Base-by-base conservation (phyloP, 352 stramenopile genomes). In the Plasmopara halstedii region DNA sequence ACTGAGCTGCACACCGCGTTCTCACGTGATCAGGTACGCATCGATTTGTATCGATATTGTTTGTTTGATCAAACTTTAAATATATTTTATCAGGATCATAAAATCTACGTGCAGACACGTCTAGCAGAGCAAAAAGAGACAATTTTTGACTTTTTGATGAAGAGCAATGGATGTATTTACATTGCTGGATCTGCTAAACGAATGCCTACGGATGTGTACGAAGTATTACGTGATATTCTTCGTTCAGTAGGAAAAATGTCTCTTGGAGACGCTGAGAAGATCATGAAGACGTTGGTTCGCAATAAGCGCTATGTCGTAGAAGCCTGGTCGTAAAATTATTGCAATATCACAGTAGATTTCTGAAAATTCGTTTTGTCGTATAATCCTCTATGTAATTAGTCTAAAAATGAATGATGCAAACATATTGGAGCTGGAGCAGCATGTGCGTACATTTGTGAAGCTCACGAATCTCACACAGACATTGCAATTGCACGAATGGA, bases 21-120 rank as follows among this genome's bases (percentile, higher is more conserved):
- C 50, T 97, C 88, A 8, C 83, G 89, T 20, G 84, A 96, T 29
- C 76, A 93, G 58, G 74, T 86, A 55, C 20, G 36, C 25, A 14
- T 2, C 20, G 44, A 9, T 14, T 42, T 11, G 20, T 46, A 18
- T n/a, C n/a, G 9, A 0, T n/a, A 23, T n/a, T 40, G 11, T 2
- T 33, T 25, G 27, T 21, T 25, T 36, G 13, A 34, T 41, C 19
- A 50, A 21, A 42, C 23, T 9, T 20, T 10, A 4, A 1, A 21
- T 9, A 19, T 25, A 25, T 6, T 23, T 34, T 34, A 14, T 19
- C 23, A 88, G 72, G 58, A 66, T 21, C 57, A 87, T 45, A 96
- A 97, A 60, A 74, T 97, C 6, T 97, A 97, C 59, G 89, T 97
- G 19, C 85, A 95, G 65, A 88, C 80, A 13, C 71, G 71, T 9